Evolutionary conservation across 352 stramenopile genomes (phyloP).

Genomic region (Thalassiosira gravida): DNA sequence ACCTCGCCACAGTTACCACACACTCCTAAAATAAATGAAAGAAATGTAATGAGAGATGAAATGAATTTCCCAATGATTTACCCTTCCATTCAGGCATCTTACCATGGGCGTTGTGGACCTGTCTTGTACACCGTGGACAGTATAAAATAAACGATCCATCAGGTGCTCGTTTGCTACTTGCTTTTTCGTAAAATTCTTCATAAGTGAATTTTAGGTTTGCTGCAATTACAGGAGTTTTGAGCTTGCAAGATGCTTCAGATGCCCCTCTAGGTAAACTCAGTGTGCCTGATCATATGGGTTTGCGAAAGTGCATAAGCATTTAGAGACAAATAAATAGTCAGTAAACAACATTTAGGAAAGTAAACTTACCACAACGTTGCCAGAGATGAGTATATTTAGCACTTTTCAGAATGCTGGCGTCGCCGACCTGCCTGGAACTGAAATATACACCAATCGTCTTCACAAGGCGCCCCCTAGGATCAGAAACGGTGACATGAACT

Average conservation of each 20-base stretch:
- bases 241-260: constrained; percentile 61
- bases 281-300: constrained; percentile 14
- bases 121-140: constrained; percentile 87
- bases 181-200: constrained; percentile 84
- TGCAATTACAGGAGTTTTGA: constrained; percentile 71
- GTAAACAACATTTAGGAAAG: not conserved
- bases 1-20: constrained; percentile 89
- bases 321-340: not conserved
- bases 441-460: constrained; percentile 79
- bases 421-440: constrained; percentile 65
- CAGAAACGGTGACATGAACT: constrained; percentile 73
- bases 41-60: constrained; percentile 4
- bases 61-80: not conserved
- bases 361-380: constrained; percentile 66
- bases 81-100: constrained; percentile 5
- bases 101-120: constrained; percentile 88
- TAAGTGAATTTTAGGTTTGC: constrained; percentile 85
- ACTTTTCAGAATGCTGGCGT: constrained; percentile 71
- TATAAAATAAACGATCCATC: constrained; percentile 80
- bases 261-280: constrained; percentile 72
- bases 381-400: constrained; percentile 70
- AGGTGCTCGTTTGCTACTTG: constrained; percentile 53
- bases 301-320: not conserved
- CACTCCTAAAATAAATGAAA: constrained; percentile 59
- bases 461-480: constrained; percentile 76